These are phyloP conservation scores for Umbelopsis sp. DNA, from an alignment of 192 early-diverging fungal genomes.

Conservation along the genomic window DNA sequence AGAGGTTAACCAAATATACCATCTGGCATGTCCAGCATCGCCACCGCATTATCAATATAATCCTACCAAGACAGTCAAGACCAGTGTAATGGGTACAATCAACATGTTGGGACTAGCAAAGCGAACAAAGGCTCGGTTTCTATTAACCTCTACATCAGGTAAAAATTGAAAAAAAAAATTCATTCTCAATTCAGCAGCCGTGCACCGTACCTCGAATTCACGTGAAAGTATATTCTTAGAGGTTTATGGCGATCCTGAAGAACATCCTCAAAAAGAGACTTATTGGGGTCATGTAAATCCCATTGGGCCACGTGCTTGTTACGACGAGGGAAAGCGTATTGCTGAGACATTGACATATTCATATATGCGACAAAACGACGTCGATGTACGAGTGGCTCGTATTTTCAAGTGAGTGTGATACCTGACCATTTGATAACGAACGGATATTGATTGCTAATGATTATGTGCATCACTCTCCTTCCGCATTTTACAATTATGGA, in stretches of 20 bases:
- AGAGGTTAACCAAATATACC: slow-evolving; percentile 85
- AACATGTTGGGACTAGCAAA: slow-evolving; percentile 88
- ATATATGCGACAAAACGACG: slow-evolving; percentile 73
- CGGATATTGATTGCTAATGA: not conserved
- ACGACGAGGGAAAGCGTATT: slow-evolving; percentile 86
- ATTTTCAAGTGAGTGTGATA: slow-evolving; percentile 66
- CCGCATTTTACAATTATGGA: not conserved
- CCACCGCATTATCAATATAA: slow-evolving; percentile 89
- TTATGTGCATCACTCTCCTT: not conserved
- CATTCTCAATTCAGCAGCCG: not conserved
- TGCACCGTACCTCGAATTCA: slow-evolving; percentile 4
- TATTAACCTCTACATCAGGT: slow-evolving; percentile 82
- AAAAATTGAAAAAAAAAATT: slow-evolving; percentile 6
- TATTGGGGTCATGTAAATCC: slow-evolving; percentile 83
- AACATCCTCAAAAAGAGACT: slow-evolving; percentile 82
- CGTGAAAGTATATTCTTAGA: slow-evolving; percentile 47
- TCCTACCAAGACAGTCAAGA: slow-evolving; percentile 85
- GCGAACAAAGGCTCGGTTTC: slow-evolving; percentile 74
- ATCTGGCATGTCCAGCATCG: slow-evolving; percentile 86
- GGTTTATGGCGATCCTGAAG: slow-evolving; percentile 85
- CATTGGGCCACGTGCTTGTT: slow-evolving; percentile 83
- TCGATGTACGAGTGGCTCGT: slow-evolving; percentile 76
- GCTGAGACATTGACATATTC: slow-evolving; percentile 83
- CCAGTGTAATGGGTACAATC: slow-evolving; percentile 80
- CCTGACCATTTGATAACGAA: not conserved